Evolutionary conservation across 2,329 filamentous ascomycete genomes (phyloP), one percentile per base, ranked within the genome.

Genomic region (Gaeumannomyces sp.): DNA sequence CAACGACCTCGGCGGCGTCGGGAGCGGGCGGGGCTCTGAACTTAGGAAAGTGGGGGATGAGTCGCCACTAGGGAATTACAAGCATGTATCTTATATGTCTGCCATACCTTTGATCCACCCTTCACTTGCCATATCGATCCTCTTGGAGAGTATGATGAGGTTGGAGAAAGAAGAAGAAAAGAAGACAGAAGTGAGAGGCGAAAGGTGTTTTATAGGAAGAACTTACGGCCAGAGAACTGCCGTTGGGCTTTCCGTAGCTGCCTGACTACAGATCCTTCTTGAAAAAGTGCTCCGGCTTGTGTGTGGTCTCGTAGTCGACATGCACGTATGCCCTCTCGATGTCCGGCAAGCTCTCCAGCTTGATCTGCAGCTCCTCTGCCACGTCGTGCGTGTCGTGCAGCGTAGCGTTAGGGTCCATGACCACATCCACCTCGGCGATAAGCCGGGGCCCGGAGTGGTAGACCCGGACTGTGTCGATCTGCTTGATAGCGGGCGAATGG

Each of bases 241-340:
- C 33, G 33, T 35, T 35, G 33, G 33, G 33, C 33, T 35, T 10
- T 13, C 11, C 10, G 13, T 35, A 13, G 33, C 33, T 35, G 33
- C 33, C 33, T 13, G 33, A 35, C 13, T 69, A 88, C 53, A 88
- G 67, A 67, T 88, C 83, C 76, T 89, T 89, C 79, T 87, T 88
- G 66, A 78, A 80, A 19, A 79, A 78, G 71, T 88, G 93, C 80
- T 97, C 93, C 0, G 94, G 94, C 76, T 95, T 93, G 76, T 98
- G 95, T 25, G 90, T 93, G 4, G 93, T 97, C 80, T 98, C 95
- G 71, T 96, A 98, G 76, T 99, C 95, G 25, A 97, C 93, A 75
- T 99, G 95, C 27, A 98, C 95, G 74, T 97, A 98, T 0, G 93
- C 93, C 66, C 95, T 81, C 83, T 98, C 95, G 13, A 98, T 89